Evolutionary conservation across 768 basidiomycete species (phyloP).

Genomic region (Boletus bicolor): DNA sequence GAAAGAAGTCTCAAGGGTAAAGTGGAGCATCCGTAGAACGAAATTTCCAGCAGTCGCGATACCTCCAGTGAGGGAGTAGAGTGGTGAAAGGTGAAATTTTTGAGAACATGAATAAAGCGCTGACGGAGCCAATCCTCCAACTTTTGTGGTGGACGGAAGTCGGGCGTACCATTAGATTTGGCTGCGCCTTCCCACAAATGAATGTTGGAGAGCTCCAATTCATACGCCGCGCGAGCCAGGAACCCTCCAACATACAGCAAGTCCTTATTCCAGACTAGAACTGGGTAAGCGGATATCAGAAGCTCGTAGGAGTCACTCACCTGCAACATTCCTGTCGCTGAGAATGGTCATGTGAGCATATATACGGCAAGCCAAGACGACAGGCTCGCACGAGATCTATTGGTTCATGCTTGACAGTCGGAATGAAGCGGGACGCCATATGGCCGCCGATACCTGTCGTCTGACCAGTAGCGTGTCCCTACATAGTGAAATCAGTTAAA

Average conservation of each 20-base stretch:
- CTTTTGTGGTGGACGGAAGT: conserved; percentile 37
- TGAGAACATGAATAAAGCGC: conserved; percentile 73
- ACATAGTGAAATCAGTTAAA: not conserved
- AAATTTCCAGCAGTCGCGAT: conserved; percentile 62
- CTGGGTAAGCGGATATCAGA: not conserved
- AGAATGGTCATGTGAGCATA: not conserved
- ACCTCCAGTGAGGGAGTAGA: conserved; percentile 88
- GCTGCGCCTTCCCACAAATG: conserved; percentile 53
- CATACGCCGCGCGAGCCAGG: conserved; percentile 9
- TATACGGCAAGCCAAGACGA: not conserved
- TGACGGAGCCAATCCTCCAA: conserved; percentile 49
- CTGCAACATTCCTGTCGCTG: conserved; percentile 9
- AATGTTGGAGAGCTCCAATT: conserved; percentile 11
- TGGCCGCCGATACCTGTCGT: conserved; percentile 16
- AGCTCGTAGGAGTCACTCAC: not conserved
- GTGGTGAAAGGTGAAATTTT: conserved; percentile 84
- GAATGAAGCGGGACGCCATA: too few species aligned
- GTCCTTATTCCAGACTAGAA: conserved; percentile 85
- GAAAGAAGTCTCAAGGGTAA: conserved; percentile 7
- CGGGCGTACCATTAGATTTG: conserved; percentile 23
- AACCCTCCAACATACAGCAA: conserved; percentile 19
- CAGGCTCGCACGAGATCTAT: conserved; percentile 11
- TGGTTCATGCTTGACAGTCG: conserved; percentile 17
- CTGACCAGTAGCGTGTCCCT: conserved; percentile 14
- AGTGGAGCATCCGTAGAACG: conserved; percentile 44